Percentiles rank a stretch among this genome's conserved stretches.
Evolutionary conservation across 345 rosid genomes (phyloP).

Genomic region (Abelmoschus esculentus): DNA sequence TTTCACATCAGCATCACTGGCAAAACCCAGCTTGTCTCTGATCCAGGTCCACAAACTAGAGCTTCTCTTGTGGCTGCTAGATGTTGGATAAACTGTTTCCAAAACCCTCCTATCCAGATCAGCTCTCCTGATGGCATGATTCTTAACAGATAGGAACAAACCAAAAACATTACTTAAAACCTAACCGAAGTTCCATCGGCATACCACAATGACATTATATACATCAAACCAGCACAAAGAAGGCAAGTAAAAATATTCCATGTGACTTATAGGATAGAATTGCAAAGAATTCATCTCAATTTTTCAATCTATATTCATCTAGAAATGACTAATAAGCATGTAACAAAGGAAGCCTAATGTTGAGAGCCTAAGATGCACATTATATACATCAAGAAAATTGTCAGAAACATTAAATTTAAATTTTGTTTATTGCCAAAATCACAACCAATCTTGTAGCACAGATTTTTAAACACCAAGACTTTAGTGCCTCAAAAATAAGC

Average conservation of each 20-base stretch:
- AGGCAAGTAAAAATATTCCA: not conserved
- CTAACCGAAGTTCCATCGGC: not conserved
- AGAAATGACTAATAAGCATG: not conserved
- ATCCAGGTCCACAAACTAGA: conserved; percentile 68
- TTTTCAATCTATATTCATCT: not conserved
- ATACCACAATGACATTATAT: not conserved
- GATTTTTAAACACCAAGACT: not conserved
- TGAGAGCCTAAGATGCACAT: not conserved
- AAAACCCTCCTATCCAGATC: conserved; percentile 66
- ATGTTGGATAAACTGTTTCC: conserved; percentile 75
- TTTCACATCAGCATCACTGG: conserved; percentile 33
- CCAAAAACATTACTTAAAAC: not conserved
- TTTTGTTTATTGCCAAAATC: not conserved
- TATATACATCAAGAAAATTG: not conserved
- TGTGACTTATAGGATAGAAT: not conserved
- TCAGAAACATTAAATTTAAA: not conserved
- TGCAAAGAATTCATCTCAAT: not conserved
- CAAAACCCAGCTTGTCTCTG: conserved; percentile 46
- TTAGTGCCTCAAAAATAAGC: not conserved
- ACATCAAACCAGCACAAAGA: not conserved
- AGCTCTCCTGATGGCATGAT: conserved; percentile 91
- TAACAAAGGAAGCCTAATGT: not conserved
- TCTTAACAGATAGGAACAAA: conserved; percentile 28
- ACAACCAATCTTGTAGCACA: not conserved
- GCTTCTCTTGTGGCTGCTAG: conserved; percentile 30